These are phyloP conservation scores for Epichloe sylvatica DNA, from an alignment of 2,329 filamentous ascomycete genomes.

Conservation along the genomic window DNA sequence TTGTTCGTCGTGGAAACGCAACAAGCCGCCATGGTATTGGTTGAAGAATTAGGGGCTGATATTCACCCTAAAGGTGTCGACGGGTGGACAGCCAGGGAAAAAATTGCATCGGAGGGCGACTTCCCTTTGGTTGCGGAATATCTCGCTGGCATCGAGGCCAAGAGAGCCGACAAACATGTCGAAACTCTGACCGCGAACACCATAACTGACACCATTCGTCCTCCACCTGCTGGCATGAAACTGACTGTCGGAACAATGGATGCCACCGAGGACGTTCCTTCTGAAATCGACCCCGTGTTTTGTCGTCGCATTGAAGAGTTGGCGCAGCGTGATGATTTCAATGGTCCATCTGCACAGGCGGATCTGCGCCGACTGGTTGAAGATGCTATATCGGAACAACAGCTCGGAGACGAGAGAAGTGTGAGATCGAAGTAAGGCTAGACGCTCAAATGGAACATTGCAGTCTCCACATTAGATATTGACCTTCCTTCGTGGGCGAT, in stretches of 20 bases:
- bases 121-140: conserved; percentile 65
- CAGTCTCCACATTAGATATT: conserved; percentile 49
- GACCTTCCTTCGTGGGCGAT: conserved; percentile 31
- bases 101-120: conserved; percentile 65
- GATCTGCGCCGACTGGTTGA: conserved; percentile 66
- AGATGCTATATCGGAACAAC: conserved; percentile 61
- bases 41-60: conserved; percentile 71
- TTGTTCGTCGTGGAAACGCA: conserved; percentile 80
- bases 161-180: conserved; percentile 16
- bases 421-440: conserved; percentile 48
- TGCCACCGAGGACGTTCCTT: conserved; percentile 43
- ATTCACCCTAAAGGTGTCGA: conserved; percentile 52
- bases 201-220: conserved; percentile 34
- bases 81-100: conserved; percentile 67
- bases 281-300: conserved; percentile 67
- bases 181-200: conserved; percentile 15
- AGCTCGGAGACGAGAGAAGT: conserved; percentile 47
- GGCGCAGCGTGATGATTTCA: conserved; percentile 69
- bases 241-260: conserved; percentile 66
- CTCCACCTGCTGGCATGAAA: conserved; percentile 60
- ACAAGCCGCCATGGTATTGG: conserved; percentile 61
- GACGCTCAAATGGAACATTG: conserved; percentile 27
- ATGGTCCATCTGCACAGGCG: conserved; percentile 64
- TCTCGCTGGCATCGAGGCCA: conserved; percentile 29
- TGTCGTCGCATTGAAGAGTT: conserved; percentile 78